Evolutionary conservation across 352 stramenopile species (phyloP), one percentile per base, ranked within the genome.

Genomic region (Phytopythium mirpurense): DNA sequence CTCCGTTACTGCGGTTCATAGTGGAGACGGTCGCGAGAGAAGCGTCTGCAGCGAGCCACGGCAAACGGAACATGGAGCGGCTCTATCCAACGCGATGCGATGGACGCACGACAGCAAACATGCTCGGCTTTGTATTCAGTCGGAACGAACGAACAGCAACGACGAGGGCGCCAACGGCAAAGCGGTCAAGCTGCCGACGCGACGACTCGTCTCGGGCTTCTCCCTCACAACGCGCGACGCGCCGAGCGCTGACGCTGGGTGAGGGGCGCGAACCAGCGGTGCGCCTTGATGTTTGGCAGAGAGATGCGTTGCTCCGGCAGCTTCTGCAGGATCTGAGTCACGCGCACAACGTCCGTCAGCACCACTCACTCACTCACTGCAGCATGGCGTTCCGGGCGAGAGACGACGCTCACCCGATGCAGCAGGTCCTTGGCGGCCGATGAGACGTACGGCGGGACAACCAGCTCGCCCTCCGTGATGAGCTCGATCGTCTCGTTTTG

Each of bases 401-500:
- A 32, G 29, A 32, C 29, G 29, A 32, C 34, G 8, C 47, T 31
- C 21, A 90, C 83, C 56, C 68, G 61, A 29, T 63, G 72, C 24
- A 94, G 86, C 24, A 94, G 61, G 47, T 94, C 81, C 44, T 82
- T 88, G 16, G 83, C 83, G 4, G 74, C 67, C 10, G 80, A 59
- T 10, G 83, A 92, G 19, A 94, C 73, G 50, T 86, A 76, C 0
- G 81, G 72, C 11, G 83, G 81, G 24, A 92, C 61, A n/a, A 60
- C 57, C 23, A 90, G 70, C 19, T 69, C 53, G 9, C 77, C 93
- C 27, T 96, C 84, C 2, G 83, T 93, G 64, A 99, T 99, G 36
- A 93, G 75, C 37, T 96, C 73, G 53, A 99, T 98, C 26, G 97
- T 99, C 19, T 96, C 88, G 43, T 79, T 87, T 83, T 99, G 93